Evolutionary conservation across 805 yeast species (phyloP), one percentile per base, ranked within the genome.

Genomic region (Saturnispora sanitii): DNA sequence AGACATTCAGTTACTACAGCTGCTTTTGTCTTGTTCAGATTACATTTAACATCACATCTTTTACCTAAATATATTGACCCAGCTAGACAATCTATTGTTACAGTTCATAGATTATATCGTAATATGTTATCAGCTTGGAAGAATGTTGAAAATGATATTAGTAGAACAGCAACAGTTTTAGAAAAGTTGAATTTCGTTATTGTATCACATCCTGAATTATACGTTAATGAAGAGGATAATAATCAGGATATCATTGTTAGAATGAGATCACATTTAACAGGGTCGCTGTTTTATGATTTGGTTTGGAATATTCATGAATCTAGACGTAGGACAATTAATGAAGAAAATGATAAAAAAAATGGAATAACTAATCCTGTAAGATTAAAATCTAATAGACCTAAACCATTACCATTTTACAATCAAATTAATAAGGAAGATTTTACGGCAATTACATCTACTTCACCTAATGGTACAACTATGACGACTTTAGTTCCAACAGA

Each of bases 251-350:
- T 88, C 23, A 83, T 88, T 37, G 73, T 83, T 3, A 70, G 88
- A 44, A 88, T 88, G 94, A 71, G 96, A 53, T 84, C 95, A 0
- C 96, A 88, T 60, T 67, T 88, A 50, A 82, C 96, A 0, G 95
- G 92, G 1, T 86, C 96, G 0, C 61, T 88, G 39, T 88, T 88
- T 52, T 88, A 88, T 56, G 96, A 88, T 59, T 67, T 88, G 39
- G 90, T 88, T 11, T 87, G 95, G 87, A 82, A 94, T 57, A 81
- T 88, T 36, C 96, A 88, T 60, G 96, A 88, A 55, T 96, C 95
- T 1, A 70, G 94, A 56, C 68, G 96, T 56, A 66, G 94, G 40
- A 70, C 73, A 28, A 52, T 70, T 37, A 73, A 68, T 44, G 60
- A 58, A 33, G 37, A 38, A 13, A 65, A 67, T 23, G 55, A 60